Percentiles rank a stretch among this genome's conserved stretches.
Conservation (phyloP, 192 early-diverging fungal genomes). For the Coemansia sp. region DNA sequence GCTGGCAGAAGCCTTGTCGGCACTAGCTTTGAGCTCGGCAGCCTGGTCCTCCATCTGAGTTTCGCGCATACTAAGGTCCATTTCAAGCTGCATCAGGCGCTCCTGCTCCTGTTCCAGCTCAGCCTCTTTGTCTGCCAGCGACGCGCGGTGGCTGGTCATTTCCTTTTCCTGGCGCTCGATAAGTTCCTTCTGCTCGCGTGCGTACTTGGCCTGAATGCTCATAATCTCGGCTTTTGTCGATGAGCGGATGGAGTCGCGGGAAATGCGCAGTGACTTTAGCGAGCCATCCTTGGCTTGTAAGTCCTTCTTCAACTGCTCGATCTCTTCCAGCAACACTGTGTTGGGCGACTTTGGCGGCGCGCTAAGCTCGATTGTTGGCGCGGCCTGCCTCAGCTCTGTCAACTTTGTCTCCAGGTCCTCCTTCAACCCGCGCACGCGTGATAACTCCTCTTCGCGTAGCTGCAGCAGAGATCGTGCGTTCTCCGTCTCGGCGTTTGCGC, state of each 20-base stretch:
- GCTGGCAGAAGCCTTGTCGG: conserved; percentile 16
- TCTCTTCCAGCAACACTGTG: conserved; percentile 33
- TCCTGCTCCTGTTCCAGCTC: conserved; percentile 53
- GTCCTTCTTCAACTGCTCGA: conserved; percentile 44
- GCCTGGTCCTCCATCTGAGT: conserved; percentile 51
- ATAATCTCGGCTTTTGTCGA: conserved; percentile 51
- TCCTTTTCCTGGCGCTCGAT: conserved; percentile 38
- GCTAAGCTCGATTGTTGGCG: conserved; percentile 19
- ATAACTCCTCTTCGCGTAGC: conserved; percentile 46
- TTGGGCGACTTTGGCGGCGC: conserved; percentile 38
- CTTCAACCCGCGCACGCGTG: conserved; percentile 45
- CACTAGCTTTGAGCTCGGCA: conserved; percentile 34
- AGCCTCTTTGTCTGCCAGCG: conserved; percentile 35
- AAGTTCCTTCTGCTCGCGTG: conserved; percentile 39
- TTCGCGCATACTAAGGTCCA: conserved; percentile 42
- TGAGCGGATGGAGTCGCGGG: conserved; percentile 48
- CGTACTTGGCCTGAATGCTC: conserved; percentile 49
- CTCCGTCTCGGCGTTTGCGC: conserved; percentile 45
- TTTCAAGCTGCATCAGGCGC: conserved; percentile 49
- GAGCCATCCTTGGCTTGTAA: conserved; percentile 48
- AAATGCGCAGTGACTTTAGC: conserved; percentile 51
- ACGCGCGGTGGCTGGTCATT: conserved; percentile 30
- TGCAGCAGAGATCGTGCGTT: conserved; percentile 34
- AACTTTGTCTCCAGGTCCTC: conserved; percentile 51
- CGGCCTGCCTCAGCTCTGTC: conserved; percentile 25